Base-by-base conservation (phyloP, 208 protist genomes). In the Leishmania lainsoni region DNA sequence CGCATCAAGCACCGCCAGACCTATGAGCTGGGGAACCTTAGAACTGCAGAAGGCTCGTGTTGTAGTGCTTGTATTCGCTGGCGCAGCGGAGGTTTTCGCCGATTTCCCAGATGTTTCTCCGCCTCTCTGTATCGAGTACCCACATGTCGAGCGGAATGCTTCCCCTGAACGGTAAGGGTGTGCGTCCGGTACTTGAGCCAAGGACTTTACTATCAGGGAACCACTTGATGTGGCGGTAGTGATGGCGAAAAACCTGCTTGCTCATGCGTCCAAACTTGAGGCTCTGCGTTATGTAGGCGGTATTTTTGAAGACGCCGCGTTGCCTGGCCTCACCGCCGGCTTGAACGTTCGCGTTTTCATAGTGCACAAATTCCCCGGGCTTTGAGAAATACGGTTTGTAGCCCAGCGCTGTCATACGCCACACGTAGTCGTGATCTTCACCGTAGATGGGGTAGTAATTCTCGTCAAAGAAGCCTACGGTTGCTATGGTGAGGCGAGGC, bases 371-470 rank as follows among this genome's bases (percentile, higher is more conserved):
- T 16, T 78, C 59, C 0, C 78, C 78, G n/a, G 49, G 58, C 51
- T 75, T 51, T 4, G 81, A 86, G 5, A n/a, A 42, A 35, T 83
- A 79, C 17, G 63, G 0, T 10, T 68, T 26, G 61, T 91, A 93
- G 29, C 90, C 88, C 0, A 90, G 70, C 17, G 81, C 66, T 0
- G 45, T 1, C n/a, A 75, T 45, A 5, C 90, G 88, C 75, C 72
- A 87, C 14, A 68, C 51, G 42, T 83, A 86, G 80, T 92, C 88
- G 78, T 85, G 65, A 73, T 93, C 90, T 72, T 93, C 90, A 29
- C 87, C 84, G 76, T 92, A 91, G 32, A 80, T 77, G 0, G 90
- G 90, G 77, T 86, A 93, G 66, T 81, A 90, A 77, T 93, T 93
- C 66, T 93, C 88, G 68, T 93, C 90, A 17, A 90, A 87, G 32